Conservation (phyloP, 768 basidiomycete genomes). For the Naganishia vaughanmartiniae region DNA sequence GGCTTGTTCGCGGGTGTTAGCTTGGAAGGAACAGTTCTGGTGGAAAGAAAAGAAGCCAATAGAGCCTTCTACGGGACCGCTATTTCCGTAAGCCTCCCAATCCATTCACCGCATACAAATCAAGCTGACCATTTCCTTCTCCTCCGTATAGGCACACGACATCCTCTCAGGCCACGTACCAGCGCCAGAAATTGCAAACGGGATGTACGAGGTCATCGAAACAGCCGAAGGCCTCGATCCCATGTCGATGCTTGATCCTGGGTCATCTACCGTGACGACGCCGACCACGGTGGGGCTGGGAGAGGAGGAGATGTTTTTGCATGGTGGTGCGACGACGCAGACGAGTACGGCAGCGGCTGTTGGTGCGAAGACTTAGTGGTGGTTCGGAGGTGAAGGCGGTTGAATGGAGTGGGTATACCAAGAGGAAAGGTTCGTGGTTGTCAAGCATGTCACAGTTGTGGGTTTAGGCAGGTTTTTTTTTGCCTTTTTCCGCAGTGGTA, state of each 20-base stretch:
- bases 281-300: slow-evolving; percentile 2
- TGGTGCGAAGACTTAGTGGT: background rate
- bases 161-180: slow-evolving; percentile 92
- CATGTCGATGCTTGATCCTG: slow-evolving; percentile 4
- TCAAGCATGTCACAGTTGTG: too few relatives aligned
- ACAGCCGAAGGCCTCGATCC: slow-evolving; percentile 69
- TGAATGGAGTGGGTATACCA: background rate
- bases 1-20: slow-evolving; percentile 93
- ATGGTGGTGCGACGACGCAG: background rate
- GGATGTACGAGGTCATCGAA: slow-evolving; percentile 93
- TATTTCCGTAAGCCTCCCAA: slow-evolving; percentile 57
- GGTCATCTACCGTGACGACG: background rate
- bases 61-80: slow-evolving; percentile 86
- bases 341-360: background rate
- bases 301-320: slow-evolving; percentile 3
- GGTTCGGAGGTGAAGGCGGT: background rate
- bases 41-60: slow-evolving; percentile 95
- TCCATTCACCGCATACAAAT: background rate
- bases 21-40: slow-evolving; percentile 87
- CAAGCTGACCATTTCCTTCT: background rate
- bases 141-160: slow-evolving; percentile 60
- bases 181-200: slow-evolving; percentile 91
- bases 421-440: background rate
- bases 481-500: background rate
- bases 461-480: background rate